Evolutionary conservation across 2,329 filamentous ascomycete genomes (phyloP).

Genomic region (Cladosporium sp.): DNA sequence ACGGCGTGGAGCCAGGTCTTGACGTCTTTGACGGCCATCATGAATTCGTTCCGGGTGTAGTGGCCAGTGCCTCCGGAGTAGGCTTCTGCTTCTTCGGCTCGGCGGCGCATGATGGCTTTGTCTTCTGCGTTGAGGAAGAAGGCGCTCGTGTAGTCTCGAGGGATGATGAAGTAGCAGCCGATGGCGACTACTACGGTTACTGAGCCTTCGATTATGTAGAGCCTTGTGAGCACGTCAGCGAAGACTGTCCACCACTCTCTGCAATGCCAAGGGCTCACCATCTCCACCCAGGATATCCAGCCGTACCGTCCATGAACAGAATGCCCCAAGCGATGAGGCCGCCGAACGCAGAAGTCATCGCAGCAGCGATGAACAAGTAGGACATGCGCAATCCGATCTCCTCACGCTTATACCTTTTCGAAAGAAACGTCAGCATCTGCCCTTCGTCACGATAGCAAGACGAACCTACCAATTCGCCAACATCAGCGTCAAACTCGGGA

Average conservation of each 20-base stretch:
- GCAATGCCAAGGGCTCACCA: slow-evolving; percentile 16
- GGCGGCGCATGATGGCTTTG: slow-evolving; percentile 28
- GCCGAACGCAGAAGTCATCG: slow-evolving; percentile 48
- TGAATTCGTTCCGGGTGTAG: slow-evolving; percentile 29
- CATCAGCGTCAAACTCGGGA: slow-evolving; percentile 31
- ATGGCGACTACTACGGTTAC: slow-evolving; percentile 25
- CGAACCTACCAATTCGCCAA: slow-evolving; percentile 30
- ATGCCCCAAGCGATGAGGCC: slow-evolving; percentile 54
- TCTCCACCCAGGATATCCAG: slow-evolving; percentile 41
- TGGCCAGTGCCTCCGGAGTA: slow-evolving; percentile 30
- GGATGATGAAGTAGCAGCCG: slow-evolving; percentile 30
- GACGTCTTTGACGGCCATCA: slow-evolving; percentile 29
- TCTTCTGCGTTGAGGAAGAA: slow-evolving; percentile 32
- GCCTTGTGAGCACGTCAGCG: slow-evolving; percentile 28
- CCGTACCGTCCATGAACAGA: slow-evolving; percentile 51
- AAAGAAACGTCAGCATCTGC: slow-evolving; percentile 24
- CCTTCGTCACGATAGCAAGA: slow-evolving; percentile 16
- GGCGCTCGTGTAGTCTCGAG: slow-evolving; percentile 31
- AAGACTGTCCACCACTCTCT: slow-evolving; percentile 30
- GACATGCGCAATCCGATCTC: slow-evolving; percentile 35
- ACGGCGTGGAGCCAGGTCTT: slow-evolving; percentile 33
- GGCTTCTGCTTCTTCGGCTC: slow-evolving; percentile 28
- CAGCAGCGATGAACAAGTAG: slow-evolving; percentile 28
- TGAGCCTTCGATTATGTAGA: slow-evolving; percentile 20
- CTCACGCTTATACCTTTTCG: slow-evolving; percentile 24